A percentile compares a stretch with the other conserved stretches of the same genome.
Conservation (phyloP, 345 rosid genomes). For the Camelina laxa region DNA sequence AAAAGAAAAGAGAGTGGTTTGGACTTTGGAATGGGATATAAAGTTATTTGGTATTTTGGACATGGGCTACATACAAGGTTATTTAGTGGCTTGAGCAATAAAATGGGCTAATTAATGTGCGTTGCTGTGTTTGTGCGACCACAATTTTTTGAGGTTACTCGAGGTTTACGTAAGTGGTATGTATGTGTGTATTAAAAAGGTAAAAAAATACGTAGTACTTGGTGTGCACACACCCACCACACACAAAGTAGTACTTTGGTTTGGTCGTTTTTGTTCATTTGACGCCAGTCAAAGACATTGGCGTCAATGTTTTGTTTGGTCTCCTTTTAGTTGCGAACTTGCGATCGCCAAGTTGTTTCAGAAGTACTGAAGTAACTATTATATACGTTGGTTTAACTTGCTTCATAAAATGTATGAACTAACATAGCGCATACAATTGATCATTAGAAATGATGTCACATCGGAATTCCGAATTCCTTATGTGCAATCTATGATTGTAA, state of each 20-base stretch:
- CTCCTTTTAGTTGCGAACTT: no score
- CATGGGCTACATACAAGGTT: not conserved
- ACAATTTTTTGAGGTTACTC: not conserved
- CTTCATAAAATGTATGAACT: no score
- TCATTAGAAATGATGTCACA: no score
- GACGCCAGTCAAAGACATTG: no score
- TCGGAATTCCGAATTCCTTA: no score
- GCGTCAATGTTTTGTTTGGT: no score
- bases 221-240: no score
- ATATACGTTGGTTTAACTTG: no score
- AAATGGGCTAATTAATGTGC: not conserved
- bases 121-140: not conserved
- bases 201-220: not conserved
- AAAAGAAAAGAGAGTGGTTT: not conserved
- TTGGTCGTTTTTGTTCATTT: not conserved
- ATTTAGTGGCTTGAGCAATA: conserved; percentile 2
- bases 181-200: not conserved
- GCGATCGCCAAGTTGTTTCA: no score
- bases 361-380: no score
- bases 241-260: not conserved
- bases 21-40: not conserved
- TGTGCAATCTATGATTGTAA: no score
- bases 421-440: no score
- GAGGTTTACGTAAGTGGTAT: not conserved
- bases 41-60: not conserved